These are phyloP conservation scores for Ensete glaucum DNA, from an alignment of 176 grass and related monocot genomes.

Conservation along the genomic window DNA sequence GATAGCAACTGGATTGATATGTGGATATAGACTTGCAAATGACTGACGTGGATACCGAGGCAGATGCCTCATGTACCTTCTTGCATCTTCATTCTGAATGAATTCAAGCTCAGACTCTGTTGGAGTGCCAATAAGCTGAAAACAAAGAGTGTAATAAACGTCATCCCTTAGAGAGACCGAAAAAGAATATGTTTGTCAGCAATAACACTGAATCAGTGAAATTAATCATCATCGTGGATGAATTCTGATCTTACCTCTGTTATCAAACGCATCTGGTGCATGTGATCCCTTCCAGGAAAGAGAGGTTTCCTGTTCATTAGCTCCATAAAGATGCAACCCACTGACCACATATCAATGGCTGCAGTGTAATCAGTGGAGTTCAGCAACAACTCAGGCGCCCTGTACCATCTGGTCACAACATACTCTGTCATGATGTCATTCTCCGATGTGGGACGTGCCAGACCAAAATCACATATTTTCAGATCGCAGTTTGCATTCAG, in stretches of 20 bases:
- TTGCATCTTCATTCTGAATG: constrained; percentile 62
- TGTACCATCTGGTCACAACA: constrained; percentile 84
- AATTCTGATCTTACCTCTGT: constrained; percentile 38
- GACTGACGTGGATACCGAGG: constrained; percentile 49
- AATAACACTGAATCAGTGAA: too few species aligned
- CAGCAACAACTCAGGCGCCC: constrained; percentile 78
- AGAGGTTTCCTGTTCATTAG: constrained; percentile 66
- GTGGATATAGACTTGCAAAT: constrained; percentile 44
- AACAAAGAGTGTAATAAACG: background rate
- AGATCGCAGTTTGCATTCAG: constrained; percentile 91
- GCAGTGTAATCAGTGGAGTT: constrained; percentile 97
- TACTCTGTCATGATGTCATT: constrained; percentile 97
- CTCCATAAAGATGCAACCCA: constrained; percentile 89
- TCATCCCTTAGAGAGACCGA: too few species aligned
- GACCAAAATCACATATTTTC: constrained; percentile 93
- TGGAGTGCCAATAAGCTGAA: constrained; percentile 47
- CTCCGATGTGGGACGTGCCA: constrained; percentile 77
- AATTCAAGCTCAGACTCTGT: constrained; percentile 73
- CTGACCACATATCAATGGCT: constrained; percentile 86
- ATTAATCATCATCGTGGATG: too few species aligned
- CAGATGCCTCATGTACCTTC: constrained; percentile 75
- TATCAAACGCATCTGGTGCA: constrained; percentile 96
- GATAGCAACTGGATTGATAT: constrained; percentile 51
- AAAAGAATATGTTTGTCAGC: too few species aligned
- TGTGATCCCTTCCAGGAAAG: constrained; percentile 83